phyloP scores from a whole-genome alignment of 2,329 filamentous ascomycete species.

The Ilyonectria robusta region DNA sequence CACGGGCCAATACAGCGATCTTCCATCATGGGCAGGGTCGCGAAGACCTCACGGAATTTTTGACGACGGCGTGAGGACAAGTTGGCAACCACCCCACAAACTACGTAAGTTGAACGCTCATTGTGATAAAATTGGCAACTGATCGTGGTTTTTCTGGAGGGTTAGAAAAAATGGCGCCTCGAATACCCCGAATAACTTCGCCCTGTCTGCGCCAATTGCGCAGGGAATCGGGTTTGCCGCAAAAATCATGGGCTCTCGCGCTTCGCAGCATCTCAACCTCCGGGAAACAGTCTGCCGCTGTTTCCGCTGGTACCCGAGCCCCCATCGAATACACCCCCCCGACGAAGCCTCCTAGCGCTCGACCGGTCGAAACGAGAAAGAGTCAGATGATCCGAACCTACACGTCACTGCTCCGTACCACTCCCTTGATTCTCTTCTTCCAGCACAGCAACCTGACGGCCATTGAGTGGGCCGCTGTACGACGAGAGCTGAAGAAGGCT shows the following conservation, averaged over 20 bases:
- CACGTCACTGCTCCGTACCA: conserved; percentile 87
- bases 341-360: conserved; percentile 89
- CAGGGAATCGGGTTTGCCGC: conserved; percentile 31
- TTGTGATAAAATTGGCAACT: conserved; percentile 4
- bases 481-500: conserved; percentile 60
- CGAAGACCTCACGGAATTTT: conserved; percentile 37
- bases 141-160: not conserved
- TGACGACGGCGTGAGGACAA: conserved; percentile 28
- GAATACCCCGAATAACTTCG: conserved; percentile 38
- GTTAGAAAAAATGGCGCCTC: conserved; percentile 39
- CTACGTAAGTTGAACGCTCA: conserved; percentile 28
- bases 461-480: conserved; percentile 69
- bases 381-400: conserved; percentile 89
- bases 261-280: conserved; percentile 48
- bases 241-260: conserved; percentile 39
- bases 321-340: conserved; percentile 70
- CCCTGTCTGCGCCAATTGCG: conserved; percentile 47
- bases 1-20: conserved; percentile 32
- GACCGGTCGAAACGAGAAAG: conserved; percentile 89
- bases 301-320: conserved; percentile 47
- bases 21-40: conserved; percentile 28
- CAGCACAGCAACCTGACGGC: conserved; percentile 79
- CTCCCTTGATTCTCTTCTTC: conserved; percentile 89
- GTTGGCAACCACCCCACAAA: conserved; percentile 26
- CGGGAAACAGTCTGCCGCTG: conserved; percentile 43